Base-by-base conservation (phyloP, 805 yeast species). In the Lachancea dasiensis region DNA sequence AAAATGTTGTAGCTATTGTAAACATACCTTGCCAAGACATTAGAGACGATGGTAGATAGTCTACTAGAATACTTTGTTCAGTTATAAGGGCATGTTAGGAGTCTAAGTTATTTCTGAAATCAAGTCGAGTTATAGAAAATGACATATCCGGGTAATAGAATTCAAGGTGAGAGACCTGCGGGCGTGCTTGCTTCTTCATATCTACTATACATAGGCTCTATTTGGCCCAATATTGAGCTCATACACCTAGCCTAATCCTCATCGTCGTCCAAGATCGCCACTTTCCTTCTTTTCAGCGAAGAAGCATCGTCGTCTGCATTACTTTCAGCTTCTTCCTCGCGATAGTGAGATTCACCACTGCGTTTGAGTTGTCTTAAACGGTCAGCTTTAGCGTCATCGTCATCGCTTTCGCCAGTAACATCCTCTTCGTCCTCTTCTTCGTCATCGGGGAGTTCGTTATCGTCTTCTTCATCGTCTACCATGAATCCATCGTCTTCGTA, bases 301-400 rank as follows among this genome's bases (percentile, higher is more conserved):
- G 36, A 11, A 20, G 51, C 56, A 17, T 50, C 48, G 11, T 51
- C 51, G n/a, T 60, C 56, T 41, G 53, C 57, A 7, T 18, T 14
- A 21, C 52, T 57, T 19, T 50, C 46, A 11, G 51, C 51, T n/a
- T 60, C 56, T 43, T 56, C 55, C 2, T 26, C 18, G 18, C 31
- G 30, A 51, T 77, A 77, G 46, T 68, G 68, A 11, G 69, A 61
- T 10, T 74, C 77, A 2, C 83, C 84, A 10, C 67, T 74, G 36
- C 68, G 63, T 52, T 79, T 79, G 38, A 77, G 64, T 38, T 63
- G 59, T 49, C 70, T 70, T 47, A 79, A 63, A 51, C 81, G 68
- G 47, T 75, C 80, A 1, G 82, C 83, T 8, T 76, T 81, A 39
- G 60, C 58, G 26, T 67, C 73, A 11, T 65, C 75, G n/a, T 67